phyloP scores from a whole-genome alignment of 495 filamentous ascomycete species.

The Talaromyces adpressus region DNA sequence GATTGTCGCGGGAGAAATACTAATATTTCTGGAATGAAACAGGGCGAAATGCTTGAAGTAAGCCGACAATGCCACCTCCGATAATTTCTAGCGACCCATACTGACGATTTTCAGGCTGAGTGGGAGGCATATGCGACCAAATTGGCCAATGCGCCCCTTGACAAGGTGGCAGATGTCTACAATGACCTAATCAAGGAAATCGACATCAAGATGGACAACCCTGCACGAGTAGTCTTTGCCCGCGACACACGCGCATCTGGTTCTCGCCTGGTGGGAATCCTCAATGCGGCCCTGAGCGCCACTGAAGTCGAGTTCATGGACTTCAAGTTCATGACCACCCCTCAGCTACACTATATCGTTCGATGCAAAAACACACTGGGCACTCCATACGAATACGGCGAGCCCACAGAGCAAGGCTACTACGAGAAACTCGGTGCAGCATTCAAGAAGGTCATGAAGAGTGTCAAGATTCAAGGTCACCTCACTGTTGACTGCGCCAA shows the following conservation, averaged over 20 bases:
- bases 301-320: slow-evolving; percentile 68
- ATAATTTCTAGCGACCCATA: slow-evolving; percentile 3
- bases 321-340: slow-evolving; percentile 84
- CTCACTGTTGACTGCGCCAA: slow-evolving; percentile 94
- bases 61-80: slow-evolving; percentile 1
- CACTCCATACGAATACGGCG: slow-evolving; percentile 75
- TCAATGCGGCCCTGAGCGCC: slow-evolving; percentile 70
- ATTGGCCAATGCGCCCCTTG: slow-evolving; percentile 73
- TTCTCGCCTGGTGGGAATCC: slow-evolving; percentile 67
- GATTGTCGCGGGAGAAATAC: neutral
- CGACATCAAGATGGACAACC: slow-evolving; percentile 62
- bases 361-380: slow-evolving; percentile 89
- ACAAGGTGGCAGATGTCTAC: slow-evolving; percentile 71
- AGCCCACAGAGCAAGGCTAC: slow-evolving; percentile 83
- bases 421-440: slow-evolving; percentile 83
- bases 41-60: slow-evolving; percentile 95
- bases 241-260: slow-evolving; percentile 92
- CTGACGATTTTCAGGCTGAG: slow-evolving; percentile 38
- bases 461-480: slow-evolving; percentile 60
- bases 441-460: slow-evolving; percentile 72
- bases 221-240: slow-evolving; percentile 79
- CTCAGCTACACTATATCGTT: slow-evolving; percentile 92
- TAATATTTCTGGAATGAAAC: slow-evolving; percentile 7
- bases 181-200: slow-evolving; percentile 61
- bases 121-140: slow-evolving; percentile 87